phyloP scores from a whole-genome alignment of 805 yeast genomes.

The Jamesozyma rosinii region DNA sequence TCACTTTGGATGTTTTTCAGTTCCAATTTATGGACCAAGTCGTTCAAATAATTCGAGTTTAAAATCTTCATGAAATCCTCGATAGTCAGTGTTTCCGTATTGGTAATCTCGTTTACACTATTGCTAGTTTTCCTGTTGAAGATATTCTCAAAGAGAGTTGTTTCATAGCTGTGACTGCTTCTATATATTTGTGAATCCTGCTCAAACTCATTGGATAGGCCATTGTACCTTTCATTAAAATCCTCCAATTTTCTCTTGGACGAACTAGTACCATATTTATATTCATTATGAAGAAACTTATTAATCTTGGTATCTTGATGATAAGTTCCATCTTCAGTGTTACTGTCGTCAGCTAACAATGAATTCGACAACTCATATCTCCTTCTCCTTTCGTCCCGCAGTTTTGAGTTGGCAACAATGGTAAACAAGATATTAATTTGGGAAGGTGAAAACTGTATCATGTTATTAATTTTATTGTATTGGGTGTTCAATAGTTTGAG shows the following conservation, averaged over 20 bases:
- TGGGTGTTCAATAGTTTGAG: constrained; percentile 30
- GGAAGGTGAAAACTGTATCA: constrained; percentile 34
- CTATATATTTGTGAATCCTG: constrained; percentile 5
- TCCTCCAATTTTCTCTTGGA: constrained; percentile 15
- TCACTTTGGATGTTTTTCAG: constrained; percentile 20
- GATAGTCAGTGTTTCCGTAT: constrained; percentile 18
- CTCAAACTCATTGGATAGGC: constrained; percentile 17
- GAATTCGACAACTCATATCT: background rate
- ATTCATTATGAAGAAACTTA: constrained; percentile 23
- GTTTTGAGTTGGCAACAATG: constrained; percentile 30
- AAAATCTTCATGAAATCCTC: constrained; percentile 35
- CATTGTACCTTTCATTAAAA: constrained; percentile 24
- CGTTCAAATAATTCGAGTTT: constrained; percentile 34
- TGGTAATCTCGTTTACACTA: background rate
- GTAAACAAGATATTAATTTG: constrained; percentile 34
- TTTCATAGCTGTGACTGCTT: background rate
- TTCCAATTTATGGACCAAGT: constrained; percentile 28
- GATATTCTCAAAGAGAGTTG: background rate
- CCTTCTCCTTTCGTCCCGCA: constrained; percentile 11
- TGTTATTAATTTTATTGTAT: constrained; percentile 35
- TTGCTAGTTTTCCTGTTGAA: background rate
- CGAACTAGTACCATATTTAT: constrained; percentile 16
- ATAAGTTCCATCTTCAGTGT: background rate
- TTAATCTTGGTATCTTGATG: constrained; percentile 26
- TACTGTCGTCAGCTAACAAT: background rate